Conservation (phyloP, 306 rosid genomes). For the Cucurbita ficifolia region DNA sequence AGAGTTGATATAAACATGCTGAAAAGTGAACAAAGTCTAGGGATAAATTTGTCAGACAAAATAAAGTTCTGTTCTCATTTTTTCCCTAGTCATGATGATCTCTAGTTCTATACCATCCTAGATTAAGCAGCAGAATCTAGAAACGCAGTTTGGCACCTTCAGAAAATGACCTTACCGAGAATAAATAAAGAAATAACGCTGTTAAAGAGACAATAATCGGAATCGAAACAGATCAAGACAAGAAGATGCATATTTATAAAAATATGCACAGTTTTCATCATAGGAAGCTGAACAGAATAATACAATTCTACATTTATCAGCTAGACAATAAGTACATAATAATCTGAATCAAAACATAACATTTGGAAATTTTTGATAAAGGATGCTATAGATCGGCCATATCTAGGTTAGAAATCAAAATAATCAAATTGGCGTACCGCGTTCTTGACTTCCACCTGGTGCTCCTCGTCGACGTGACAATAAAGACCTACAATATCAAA, state of each 20-base stretch:
- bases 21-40: not conserved
- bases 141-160: not conserved
- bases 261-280: not conserved
- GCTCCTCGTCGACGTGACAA: conserved; percentile 61
- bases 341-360: not conserved
- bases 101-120: not conserved
- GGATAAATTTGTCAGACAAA: not conserved
- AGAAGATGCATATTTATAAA: not conserved
- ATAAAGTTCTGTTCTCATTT: not conserved
- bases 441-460: conserved; percentile 36
- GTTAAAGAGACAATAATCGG: not conserved
- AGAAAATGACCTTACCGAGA: not conserved
- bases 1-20: not conserved
- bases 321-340: not conserved
- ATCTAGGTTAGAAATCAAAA: not conserved
- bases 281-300: too few relatives aligned
- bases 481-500: conserved; percentile 59
- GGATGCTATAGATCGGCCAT: not conserved
- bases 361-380: not conserved
- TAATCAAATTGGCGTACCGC: conserved; percentile 26
- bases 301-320: not conserved
- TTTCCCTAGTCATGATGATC: too few relatives aligned
- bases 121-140: not conserved
- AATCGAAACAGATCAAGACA: not conserved
- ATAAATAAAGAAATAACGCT: not conserved